Evolutionary conservation across 441 rosid genomes (phyloP).

Genomic region (Capsella rubella): DNA sequence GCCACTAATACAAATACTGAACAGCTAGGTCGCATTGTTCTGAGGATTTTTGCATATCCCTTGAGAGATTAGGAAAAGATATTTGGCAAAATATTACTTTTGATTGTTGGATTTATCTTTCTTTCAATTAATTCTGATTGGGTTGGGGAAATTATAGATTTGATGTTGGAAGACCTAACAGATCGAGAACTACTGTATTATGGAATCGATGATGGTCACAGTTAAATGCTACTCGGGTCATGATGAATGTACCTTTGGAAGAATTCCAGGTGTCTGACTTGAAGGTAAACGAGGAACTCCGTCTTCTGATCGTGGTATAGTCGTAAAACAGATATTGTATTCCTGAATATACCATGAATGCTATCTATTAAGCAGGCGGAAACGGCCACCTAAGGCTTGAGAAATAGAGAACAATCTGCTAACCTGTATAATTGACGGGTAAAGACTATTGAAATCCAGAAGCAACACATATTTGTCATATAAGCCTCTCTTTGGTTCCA

Average conservation of each 20-base stretch:
- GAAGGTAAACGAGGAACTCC: conserved; percentile 80
- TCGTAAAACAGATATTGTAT: conserved; percentile 96
- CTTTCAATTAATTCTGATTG: conserved; percentile 10
- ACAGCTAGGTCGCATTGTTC: conserved; percentile 9
- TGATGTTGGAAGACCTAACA: conserved; percentile 15
- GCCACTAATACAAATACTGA: conserved; percentile 29
- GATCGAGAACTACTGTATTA: neutral
- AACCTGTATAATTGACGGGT: conserved; percentile 99
- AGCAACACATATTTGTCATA: conserved; percentile 94
- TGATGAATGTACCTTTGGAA: conserved; percentile 78
- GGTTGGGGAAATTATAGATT: conserved; percentile 1
- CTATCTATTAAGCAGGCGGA: conserved; percentile 24
- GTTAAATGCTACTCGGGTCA: conserved; percentile 11
- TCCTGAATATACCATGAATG: conserved; percentile 58
- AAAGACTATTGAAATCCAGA: conserved; percentile 97
- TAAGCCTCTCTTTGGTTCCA: conserved; percentile 96
- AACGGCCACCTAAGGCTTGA: conserved; percentile 35
- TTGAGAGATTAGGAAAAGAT: conserved; percentile 4
- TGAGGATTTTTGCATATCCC: conserved; percentile 10
- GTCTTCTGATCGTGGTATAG: conserved; percentile 81
- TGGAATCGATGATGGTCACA: conserved; percentile 14
- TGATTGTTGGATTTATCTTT: neutral
- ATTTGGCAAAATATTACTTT: conserved; percentile 3
- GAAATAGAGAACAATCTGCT: conserved; percentile 35
- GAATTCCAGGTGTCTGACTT: conserved; percentile 74